phyloP scores from a whole-genome alignment of 371 early-diverging fungal genomes.

The Cladochytrium tenue region DNA sequence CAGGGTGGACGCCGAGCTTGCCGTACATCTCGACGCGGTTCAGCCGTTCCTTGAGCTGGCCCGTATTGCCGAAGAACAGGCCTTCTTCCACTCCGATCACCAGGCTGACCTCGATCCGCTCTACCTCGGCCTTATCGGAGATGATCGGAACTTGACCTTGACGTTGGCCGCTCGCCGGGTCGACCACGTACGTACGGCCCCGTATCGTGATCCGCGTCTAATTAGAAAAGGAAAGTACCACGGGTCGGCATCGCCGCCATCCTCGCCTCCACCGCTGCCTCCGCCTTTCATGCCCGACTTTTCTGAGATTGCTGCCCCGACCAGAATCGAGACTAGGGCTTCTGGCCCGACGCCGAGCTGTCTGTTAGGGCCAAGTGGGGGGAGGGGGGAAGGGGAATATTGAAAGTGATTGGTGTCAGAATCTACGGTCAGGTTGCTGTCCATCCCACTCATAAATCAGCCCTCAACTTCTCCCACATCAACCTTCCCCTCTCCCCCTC shows the following conservation, averaged over 20 bases:
- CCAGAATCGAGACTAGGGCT: constrained; percentile 84
- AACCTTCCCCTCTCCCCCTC: neutral
- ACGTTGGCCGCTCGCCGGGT: constrained; percentile 29
- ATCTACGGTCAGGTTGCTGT: too few relatives aligned
- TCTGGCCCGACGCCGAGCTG: constrained; percentile 94
- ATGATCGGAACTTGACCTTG: constrained; percentile 52
- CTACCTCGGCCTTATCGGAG: constrained; percentile 58
- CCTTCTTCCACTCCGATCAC: constrained; percentile 88
- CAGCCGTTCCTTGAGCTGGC: constrained; percentile 89
- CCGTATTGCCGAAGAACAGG: constrained; percentile 92
- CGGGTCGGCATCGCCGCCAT: constrained; percentile 6
- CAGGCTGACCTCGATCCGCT: constrained; percentile 78
- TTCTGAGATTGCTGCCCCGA: constrained; percentile 70
- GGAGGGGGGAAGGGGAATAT: neutral
- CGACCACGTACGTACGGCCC: constrained; percentile 42
- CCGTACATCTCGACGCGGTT: constrained; percentile 89
- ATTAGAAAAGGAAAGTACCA: too few relatives aligned
- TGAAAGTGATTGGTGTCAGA: too few relatives aligned
- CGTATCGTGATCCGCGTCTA: constrained; percentile 46
- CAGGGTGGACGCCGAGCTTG: constrained; percentile 86
- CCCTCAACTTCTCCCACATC: too few relatives aligned
- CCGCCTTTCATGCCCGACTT: constrained; percentile 11
- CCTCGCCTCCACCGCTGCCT: constrained; percentile 2
- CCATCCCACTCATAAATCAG: too few relatives aligned
- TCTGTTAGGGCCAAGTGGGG: constrained; percentile 14